Evolutionary conservation across 2,329 filamentous ascomycete species (phyloP).

Genomic region (Neonectria hederae): DNA sequence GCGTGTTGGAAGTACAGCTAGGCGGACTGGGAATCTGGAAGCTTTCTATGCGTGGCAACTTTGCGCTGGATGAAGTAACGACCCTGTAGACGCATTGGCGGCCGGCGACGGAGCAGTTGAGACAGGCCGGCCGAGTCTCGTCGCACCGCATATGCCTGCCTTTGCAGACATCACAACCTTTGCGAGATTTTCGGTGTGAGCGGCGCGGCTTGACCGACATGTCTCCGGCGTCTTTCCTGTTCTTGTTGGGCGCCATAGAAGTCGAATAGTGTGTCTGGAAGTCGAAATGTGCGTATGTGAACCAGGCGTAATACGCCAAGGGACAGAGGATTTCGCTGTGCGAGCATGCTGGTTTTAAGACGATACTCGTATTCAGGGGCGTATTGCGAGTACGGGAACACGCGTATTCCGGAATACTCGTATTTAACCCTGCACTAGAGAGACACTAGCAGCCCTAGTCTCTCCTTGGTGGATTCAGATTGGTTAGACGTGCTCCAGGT

Average conservation of each 20-base stretch:
- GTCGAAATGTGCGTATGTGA: not conserved
- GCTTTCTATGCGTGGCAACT: not conserved
- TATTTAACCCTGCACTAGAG: not conserved
- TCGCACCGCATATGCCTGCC: constrained; percentile 29
- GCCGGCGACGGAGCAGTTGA: constrained; percentile 19
- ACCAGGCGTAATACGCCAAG: not conserved
- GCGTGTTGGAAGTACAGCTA: not conserved
- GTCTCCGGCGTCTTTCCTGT: not conserved
- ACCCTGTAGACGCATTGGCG: not conserved
- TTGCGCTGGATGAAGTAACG: not conserved
- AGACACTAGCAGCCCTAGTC: not conserved
- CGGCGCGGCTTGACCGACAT: constrained; percentile 11
- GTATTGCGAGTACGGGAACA: not conserved
- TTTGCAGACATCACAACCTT: constrained; percentile 26
- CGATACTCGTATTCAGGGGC: not conserved
- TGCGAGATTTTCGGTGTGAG: constrained; percentile 28
- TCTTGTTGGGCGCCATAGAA: not conserved
- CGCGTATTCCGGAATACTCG: not conserved
- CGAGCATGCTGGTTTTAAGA: not conserved
- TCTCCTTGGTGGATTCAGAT: not conserved
- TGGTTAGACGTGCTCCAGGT: not conserved
- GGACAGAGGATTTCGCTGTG: not conserved
- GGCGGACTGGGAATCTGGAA: not conserved
- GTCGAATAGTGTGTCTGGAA: not conserved
- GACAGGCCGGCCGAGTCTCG: constrained; percentile 19